phyloP scores from a whole-genome alignment of 225 moss, liverwort and hornwort species.

The Thuidium tamariscinum region DNA sequence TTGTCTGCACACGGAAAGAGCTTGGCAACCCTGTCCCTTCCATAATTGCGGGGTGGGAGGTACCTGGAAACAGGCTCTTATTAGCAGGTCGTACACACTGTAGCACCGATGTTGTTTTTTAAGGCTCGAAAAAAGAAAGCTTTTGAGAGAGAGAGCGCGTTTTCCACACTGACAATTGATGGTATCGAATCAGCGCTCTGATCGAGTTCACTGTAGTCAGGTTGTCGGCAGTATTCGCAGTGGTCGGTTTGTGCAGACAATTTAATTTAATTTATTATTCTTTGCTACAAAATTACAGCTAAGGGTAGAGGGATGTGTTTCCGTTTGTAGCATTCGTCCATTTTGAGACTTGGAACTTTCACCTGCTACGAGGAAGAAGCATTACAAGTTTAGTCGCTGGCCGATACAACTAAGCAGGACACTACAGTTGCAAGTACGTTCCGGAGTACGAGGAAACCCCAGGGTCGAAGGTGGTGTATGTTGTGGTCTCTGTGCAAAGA shows the following conservation, averaged over 20 bases:
- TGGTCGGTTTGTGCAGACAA: not conserved
- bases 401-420: not conserved
- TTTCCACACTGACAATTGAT: not conserved
- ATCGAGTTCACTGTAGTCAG: not conserved
- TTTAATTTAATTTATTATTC: not conserved
- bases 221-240: not conserved
- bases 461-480: not conserved
- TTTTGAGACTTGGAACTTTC: no score
- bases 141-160: no score
- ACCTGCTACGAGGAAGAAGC: not conserved
- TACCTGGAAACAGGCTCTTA: not conserved
- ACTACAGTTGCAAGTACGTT: no score
- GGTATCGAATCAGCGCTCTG: not conserved
- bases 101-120: no score
- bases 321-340: not conserved
- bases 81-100: no score
- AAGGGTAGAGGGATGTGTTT: not conserved
- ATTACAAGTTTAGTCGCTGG: not conserved
- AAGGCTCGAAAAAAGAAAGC: not conserved
- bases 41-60: not conserved
- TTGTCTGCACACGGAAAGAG: not conserved
- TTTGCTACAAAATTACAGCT: not conserved
- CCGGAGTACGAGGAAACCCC: not conserved
- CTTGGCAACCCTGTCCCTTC: not conserved
- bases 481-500: not conserved